phyloP scores from a whole-genome alignment of 345 rosid genomes.

The Psidium guajava region DNA sequence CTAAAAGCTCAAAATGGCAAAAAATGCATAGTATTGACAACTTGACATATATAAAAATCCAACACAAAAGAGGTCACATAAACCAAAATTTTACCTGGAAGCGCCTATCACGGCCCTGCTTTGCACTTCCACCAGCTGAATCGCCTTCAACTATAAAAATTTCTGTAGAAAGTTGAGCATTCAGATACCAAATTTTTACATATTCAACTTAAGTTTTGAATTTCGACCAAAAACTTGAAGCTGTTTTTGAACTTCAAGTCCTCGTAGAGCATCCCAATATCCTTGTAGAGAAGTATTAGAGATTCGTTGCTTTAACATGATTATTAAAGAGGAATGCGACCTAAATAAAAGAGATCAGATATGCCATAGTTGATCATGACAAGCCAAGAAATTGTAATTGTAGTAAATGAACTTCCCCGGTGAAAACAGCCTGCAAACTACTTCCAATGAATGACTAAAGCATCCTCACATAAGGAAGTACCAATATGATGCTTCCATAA shows the following conservation, averaged over 20 bases:
- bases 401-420: not conserved
- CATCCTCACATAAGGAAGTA: not conserved
- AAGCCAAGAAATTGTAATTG: not conserved
- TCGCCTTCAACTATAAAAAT: constrained; percentile 98
- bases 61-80: not conserved
- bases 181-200: not conserved
- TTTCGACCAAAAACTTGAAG: not conserved
- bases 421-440: not conserved
- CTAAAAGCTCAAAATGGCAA: not conserved
- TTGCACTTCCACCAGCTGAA: constrained; percentile 99
- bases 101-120: constrained; percentile 97
- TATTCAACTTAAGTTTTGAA: not conserved
- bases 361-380: not conserved
- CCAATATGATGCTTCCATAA: not conserved
- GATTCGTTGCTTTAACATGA: not conserved
- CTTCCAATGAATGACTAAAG: not conserved
- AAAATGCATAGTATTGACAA: not conserved
- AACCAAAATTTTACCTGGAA: constrained; percentile 57
- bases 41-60: not conserved
- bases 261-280: not conserved
- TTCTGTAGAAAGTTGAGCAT: constrained; percentile 31
- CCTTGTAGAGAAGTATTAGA: not conserved
- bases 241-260: not conserved
- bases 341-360: not conserved
- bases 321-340: not conserved